Base-by-base conservation (phyloP, 2,329 filamentous ascomycete species). In the Diaporthe nobilis region DNA sequence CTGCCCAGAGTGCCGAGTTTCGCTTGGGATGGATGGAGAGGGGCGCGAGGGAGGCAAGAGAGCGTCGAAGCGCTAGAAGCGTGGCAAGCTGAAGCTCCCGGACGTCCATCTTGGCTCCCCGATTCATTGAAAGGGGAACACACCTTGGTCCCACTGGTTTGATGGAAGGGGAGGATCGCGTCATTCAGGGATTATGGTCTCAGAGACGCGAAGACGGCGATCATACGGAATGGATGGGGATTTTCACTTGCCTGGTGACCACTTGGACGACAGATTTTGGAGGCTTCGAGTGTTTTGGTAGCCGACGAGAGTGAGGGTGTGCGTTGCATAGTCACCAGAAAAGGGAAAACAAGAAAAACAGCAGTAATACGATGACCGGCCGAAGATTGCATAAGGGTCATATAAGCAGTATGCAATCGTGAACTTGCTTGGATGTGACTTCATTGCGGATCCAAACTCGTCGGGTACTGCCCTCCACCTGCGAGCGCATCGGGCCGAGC, bases 1-100 rank as follows among this genome's bases (percentile, higher is more conserved):
- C 80, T 97, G 94, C 83, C 94, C 94, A 1, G 92, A 95, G 68
- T 97, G 94, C 81, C 87, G 92, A 55, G 89, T 90, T 77, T 84
- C 88, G 42, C 84, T 93, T 44, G 90, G 91, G 65, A 91, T 92
- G 79, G 91, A 91, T 8, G 90, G 91, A 83, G 90, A 88, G 82
- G 91, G 91, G 3, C 71, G 71, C 25, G 90, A 92, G 80, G 89
- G 92, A 15, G 92, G 84, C 76, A 90, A 90, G n/a, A 84, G 90
- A 75, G 44, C 55, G 17, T 55, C 61, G 68, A 77, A 89, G 89
- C 8, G 84, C 91, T 15, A 89, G 84, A 83, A 88, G 42, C 61
- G 63, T 28, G 67, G 44, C 63, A 53, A 25, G 34, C n/a, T 44
- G 49, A 28, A 73, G 39, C 42, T 47, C n/a, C 70, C 71, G 42